Evolutionary conservation across 305 asterid species (phyloP), one percentile per base, ranked within the genome.

Genomic region (Fraxinus sp.): DNA sequence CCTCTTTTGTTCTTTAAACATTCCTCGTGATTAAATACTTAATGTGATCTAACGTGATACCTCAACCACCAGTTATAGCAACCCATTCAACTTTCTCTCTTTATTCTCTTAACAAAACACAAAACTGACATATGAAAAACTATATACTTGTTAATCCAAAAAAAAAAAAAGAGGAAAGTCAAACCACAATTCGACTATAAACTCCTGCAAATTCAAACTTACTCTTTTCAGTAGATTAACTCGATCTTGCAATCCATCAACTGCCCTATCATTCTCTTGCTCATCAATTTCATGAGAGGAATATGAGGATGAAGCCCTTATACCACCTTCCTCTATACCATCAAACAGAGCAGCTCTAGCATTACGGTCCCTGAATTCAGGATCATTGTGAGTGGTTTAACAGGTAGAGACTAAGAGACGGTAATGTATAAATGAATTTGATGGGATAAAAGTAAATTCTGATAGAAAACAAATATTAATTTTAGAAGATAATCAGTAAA

Each of bases 251-350:
- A 95, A 85, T 82, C 98, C 98, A 87, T 90, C 97, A 20, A 93
- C 37, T 52, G 97, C 94, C 79, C 85, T 87, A 22, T 95, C 95
- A 84, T 94, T 95, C 88, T 95, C 99, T 66, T 93, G 98, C 88
- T 95, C 99, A 76, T 93, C 98, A 90, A 95, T 94, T 90, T 95
- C 98, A 74, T 89, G 94, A 59, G 94, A 89, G 87, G 91, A 85
- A 85, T 90, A 94, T 77, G 97, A 90, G 0, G 95, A 90, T 0
- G 97, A 88, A 84, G 97, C 97, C 87, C 97, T 89, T 77, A 94
- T 92, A 36, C 99, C 98, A 81, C 97, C 99, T 88, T 95, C 98
- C 89, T 95, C 99, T 78, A 95, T 95, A 14, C 97, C 98, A 90
- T 95, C 98, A 85, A 95, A 94, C 28, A 95, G 94, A 64, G 99